Conservation (phyloP, 306 rosid species). For the Begonia fuchsioides region DNA sequence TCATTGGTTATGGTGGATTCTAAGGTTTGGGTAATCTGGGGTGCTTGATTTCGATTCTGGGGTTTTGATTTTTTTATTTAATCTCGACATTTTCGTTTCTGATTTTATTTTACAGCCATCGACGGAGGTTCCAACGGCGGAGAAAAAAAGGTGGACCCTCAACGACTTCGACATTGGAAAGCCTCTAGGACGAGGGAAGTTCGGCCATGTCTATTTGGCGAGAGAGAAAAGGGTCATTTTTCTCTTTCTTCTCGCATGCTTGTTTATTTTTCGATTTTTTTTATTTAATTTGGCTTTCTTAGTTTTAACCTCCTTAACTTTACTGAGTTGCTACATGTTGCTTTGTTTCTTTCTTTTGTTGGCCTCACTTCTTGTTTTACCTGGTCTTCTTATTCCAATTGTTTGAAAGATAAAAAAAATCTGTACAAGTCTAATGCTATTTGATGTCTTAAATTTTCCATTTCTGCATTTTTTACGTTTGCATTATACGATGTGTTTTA, state of each 20-base stretch:
- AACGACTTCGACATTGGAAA: conserved; percentile 90
- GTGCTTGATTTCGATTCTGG: background rate
- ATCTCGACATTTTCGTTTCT: background rate
- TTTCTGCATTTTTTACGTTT: too few relatives aligned
- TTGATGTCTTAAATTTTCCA: too few relatives aligned
- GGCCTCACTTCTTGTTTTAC: too few relatives aligned
- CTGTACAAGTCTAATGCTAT: too few relatives aligned
- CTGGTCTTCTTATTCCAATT: too few relatives aligned
- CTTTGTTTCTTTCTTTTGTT: too few relatives aligned
- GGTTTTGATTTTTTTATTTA: background rate
- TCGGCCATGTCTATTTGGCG: conserved; percentile 97
- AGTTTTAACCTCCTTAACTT: background rate
- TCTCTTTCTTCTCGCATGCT: background rate
- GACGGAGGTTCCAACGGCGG: conserved; percentile 46
- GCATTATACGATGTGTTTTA: too few relatives aligned
- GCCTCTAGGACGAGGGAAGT: conserved; percentile 96
- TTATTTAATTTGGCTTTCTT: background rate
- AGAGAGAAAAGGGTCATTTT: conserved; percentile 76
- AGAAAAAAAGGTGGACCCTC: conserved; percentile 76
- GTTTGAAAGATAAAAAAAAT: too few relatives aligned
- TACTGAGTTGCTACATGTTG: too few relatives aligned
- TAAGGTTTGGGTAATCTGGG: too few relatives aligned
- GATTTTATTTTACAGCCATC: conserved; percentile 27
- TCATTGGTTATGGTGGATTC: too few relatives aligned
- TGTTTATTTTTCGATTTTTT: background rate